phyloP scores from a whole-genome alignment of 1,284 basidiomycete genomes.

The Clitocybe nebularis region DNA sequence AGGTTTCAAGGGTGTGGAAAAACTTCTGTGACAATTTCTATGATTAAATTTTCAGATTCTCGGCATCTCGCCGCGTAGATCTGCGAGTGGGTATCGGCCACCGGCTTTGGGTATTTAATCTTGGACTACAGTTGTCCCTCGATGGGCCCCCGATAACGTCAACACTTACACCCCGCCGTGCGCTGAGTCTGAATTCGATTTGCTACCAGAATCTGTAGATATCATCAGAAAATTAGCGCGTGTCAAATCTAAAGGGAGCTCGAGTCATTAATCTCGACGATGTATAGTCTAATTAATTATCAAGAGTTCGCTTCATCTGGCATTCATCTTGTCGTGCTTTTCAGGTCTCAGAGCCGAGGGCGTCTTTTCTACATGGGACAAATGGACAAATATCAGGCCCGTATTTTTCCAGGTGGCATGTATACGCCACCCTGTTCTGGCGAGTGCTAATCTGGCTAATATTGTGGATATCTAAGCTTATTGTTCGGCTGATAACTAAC shows the following conservation, averaged over 20 bases:
- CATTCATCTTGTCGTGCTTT: constrained; percentile 5
- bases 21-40: too few relatives aligned
- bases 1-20: constrained; percentile 38
- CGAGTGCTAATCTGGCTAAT: constrained; percentile 51
- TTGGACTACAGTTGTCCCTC: constrained; percentile 59
- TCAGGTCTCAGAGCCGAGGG: constrained; percentile 47
- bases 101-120: constrained; percentile 63
- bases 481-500: background rate
- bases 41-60: background rate
- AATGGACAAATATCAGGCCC: constrained; percentile 38
- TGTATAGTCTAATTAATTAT: constrained; percentile 61
- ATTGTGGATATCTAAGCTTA: constrained; percentile 36
- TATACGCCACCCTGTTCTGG: constrained; percentile 61
- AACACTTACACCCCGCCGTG: constrained; percentile 49
- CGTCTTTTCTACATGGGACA: constrained; percentile 46
- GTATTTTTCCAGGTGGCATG: constrained; percentile 68
- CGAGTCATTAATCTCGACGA: constrained; percentile 60
- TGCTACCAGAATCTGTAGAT: constrained; percentile 34
- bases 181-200: constrained; percentile 65
- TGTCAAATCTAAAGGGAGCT: constrained; percentile 61
- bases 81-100: constrained; percentile 59
- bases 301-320: constrained; percentile 47
- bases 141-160: constrained; percentile 51
- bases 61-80: constrained; percentile 32
- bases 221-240: constrained; percentile 59